A percentile compares a stretch with the other conserved stretches of the same genome.
Evolutionary conservation across 306 rosid species (phyloP).

Genomic region (Sicyos edulis): DNA sequence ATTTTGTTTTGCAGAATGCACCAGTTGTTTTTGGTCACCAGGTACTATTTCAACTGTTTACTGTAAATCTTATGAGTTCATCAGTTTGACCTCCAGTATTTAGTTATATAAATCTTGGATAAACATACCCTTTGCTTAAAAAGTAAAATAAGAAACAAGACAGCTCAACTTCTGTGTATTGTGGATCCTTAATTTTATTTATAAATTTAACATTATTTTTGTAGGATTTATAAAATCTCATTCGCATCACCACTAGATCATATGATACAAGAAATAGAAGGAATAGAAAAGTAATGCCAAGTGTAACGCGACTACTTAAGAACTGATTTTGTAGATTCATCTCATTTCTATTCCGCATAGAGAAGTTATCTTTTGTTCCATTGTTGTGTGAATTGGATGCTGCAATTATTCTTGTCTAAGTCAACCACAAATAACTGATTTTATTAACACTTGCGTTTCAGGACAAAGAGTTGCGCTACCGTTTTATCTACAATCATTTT

Average conservation of each 20-base stretch:
- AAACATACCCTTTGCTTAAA: neutral
- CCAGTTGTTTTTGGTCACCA: slow-evolving; percentile 98
- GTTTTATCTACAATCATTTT: slow-evolving; percentile 95
- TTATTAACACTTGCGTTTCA: slow-evolving; percentile 31
- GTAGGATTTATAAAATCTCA: too few species aligned
- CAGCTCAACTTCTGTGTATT: too few species aligned
- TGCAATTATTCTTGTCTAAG: neutral
- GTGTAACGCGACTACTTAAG: too few species aligned
- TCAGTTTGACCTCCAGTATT: neutral
- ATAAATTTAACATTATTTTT: too few species aligned
- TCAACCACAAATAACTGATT: slow-evolving; percentile 12
- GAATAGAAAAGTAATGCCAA: too few species aligned
- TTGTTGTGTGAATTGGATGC: slow-evolving; percentile 3
- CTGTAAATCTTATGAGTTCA: neutral
- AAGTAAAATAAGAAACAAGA: neutral
- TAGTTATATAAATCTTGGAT: neutral
- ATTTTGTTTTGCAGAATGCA: slow-evolving; percentile 95
- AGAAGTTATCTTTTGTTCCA: slow-evolving; percentile 1
- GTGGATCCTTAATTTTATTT: too few species aligned
- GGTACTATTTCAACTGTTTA: slow-evolving; percentile 33
- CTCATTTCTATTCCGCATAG: too few species aligned
- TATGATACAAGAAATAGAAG: too few species aligned
- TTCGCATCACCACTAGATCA: too few species aligned
- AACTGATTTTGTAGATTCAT: too few species aligned
- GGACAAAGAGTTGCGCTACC: slow-evolving; percentile 92